These are phyloP conservation scores for Alopecurus myosuroides DNA, from an alignment of 176 grass and related monocot species.

Conservation along the genomic window DNA sequence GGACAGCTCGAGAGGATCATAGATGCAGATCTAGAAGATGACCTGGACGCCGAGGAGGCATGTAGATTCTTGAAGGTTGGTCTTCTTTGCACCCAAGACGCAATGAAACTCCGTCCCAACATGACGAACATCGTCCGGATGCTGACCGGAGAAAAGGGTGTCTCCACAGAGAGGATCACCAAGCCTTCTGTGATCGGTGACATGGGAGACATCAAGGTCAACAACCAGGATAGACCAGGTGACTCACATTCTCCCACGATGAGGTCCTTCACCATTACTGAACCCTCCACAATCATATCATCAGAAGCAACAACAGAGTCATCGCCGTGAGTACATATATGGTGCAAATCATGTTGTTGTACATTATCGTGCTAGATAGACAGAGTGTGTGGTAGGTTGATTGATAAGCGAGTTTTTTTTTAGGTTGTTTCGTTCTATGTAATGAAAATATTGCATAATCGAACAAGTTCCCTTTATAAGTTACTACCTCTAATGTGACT, in stretches of 20 bases:
- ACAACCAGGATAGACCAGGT: conserved; percentile 4
- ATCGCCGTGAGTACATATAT: not conserved
- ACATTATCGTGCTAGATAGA: not conserved
- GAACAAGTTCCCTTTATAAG: not conserved
- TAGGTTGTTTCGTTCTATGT: not conserved
- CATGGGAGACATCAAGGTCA: conserved; percentile 40
- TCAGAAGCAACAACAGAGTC: conserved; percentile 22
- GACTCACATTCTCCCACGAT: not conserved
- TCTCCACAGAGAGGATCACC: conserved; percentile 47
- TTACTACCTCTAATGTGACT: not conserved
- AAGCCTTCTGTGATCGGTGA: conserved; percentile 59
- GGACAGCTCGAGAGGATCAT: conserved; percentile 54
- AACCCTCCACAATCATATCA: conserved; percentile 14
- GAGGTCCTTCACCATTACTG: conserved; percentile 19
- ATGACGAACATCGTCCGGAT: conserved; percentile 55
- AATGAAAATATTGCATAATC: not conserved
- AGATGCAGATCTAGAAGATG: conserved; percentile 57
- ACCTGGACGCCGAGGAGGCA: conserved; percentile 59
- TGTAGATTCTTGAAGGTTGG: conserved; percentile 69
- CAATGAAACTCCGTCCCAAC: conserved; percentile 58
- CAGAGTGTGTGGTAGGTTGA: not conserved
- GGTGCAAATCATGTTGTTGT: not conserved
- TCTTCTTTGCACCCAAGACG: conserved; percentile 77
- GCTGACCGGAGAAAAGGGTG: conserved; percentile 55
- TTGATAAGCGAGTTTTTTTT: conserved; percentile 1